Base-by-base conservation (phyloP, 345 rosid species). In the Garcia nutans region DNA sequence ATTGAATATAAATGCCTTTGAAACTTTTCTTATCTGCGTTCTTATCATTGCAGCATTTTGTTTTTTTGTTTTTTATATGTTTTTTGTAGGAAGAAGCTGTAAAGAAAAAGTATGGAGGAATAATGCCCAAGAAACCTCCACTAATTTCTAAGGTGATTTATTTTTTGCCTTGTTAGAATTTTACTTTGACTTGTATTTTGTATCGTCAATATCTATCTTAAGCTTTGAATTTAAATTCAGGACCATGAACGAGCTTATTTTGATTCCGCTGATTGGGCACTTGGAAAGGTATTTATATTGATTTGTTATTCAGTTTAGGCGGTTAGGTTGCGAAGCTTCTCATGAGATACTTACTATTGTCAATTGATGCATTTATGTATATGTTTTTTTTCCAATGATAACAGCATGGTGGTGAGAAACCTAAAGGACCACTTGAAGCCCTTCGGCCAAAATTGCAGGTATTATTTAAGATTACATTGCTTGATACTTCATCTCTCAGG, bases 201-300 rank as follows among this genome's bases (percentile, higher is more conserved):
- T 26, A 8, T 76, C 17, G 62, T 50, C 79, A 55, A 75, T 9
- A 66, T 37, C 10, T 54, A 71, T 64, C 57, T 74, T 73, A 70
- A 65, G 50, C 50, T 60, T 68, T 75, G 66, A 44, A 76, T 74
- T 81, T 73, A 70, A 68, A 82, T 55, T 58, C 81, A 96, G 99
- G 99, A 96, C 81, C 97, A 92, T 57, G 99, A 93, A 76, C 88
- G 99, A 71, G 98, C 99, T 13, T 96, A 89, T 86, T 96, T 96
- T 78, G 99, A 93, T 78, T 96, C 99, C 61, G 99, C 99, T 83
- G 99, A 96, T 78, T 96, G 99, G 99, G 99, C 99, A 56, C 93
- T 96, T 85, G 99, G 99, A 81, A 96, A 96, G 98, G 99, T 95
- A 83, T 66, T 59, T 10, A 8, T 41, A 50, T 26, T 13, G 13